Evolutionary conservation across 116 monocot genomes (phyloP).

Genomic region (Thalassia testudinum): DNA sequence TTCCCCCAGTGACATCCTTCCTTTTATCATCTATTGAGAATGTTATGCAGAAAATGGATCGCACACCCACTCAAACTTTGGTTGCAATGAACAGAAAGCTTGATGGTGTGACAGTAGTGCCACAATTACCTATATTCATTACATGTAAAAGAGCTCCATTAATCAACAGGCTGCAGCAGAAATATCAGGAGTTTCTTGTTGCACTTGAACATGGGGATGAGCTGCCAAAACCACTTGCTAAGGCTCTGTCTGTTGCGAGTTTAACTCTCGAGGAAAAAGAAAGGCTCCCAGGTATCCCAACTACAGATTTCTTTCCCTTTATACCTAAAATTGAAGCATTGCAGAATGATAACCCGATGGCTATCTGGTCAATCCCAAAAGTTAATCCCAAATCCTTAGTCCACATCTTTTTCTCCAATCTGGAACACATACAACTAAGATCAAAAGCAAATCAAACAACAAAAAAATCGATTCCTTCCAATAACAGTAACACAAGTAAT

Average conservation of each 20-base stretch:
- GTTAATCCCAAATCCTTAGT: too few relatives aligned
- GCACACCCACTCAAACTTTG: constrained; percentile 28
- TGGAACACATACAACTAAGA: too few relatives aligned
- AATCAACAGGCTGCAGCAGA: constrained; percentile 15
- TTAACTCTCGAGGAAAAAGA: constrained; percentile 28
- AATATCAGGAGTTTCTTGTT: constrained; percentile 13
- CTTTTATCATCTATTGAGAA: constrained; percentile 27
- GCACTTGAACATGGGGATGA: constrained; percentile 18
- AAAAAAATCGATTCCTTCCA: too few relatives aligned
- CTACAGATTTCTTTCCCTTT: constrained; percentile 43
- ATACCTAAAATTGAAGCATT: constrained; percentile 16
- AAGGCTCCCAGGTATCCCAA: constrained; percentile 10
- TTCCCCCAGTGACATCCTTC: constrained; percentile 18
- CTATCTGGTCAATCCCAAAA: constrained; percentile 53
- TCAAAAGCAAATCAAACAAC: too few relatives aligned
- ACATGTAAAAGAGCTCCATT: constrained; percentile 10
- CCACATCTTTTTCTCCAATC: too few relatives aligned
- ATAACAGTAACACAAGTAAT: too few relatives aligned
- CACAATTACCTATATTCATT: constrained; percentile 19
- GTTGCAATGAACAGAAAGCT: constrained; percentile 42
- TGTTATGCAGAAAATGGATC: constrained; percentile 22
- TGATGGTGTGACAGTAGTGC: constrained; percentile 11
- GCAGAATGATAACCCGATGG: constrained; percentile 48
- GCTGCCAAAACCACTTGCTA: constrained; percentile 40
- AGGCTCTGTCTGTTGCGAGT: constrained; percentile 47